Evolutionary conservation across 805 yeast species (phyloP), one percentile per base, ranked within the genome.

Genomic region (Gaillardinia entomophila): DNA sequence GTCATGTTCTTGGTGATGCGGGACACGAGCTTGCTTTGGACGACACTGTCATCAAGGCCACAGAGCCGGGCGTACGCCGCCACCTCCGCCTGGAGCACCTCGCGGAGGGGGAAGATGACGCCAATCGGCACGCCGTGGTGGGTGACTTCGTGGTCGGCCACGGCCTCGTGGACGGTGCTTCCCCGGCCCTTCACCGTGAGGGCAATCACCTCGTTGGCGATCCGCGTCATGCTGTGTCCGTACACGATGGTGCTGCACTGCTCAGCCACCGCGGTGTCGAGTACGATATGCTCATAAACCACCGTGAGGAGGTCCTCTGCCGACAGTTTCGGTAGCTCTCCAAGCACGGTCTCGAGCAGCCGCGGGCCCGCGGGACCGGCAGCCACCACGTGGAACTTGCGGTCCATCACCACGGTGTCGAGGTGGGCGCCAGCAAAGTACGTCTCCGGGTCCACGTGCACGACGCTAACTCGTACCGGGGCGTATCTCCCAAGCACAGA

Each of bases 131-230:
- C 33, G 3, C 44, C 66, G 15, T 50, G 46, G 33, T 47, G 56
- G 1, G 49, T 46, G 1, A 51, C 53, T 0, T 50, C 24, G 33
- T 56, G 71, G 41, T 75, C 77, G 6, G 79, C 61, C 16, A 82
- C 50, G 8, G 66, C 54, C 4, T 60, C 50, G 16, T 84, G 71
- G 5, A 89, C 71, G 22, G 68, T 69, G 2, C 82, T 67, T 0
- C 96, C 97, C 40, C 96, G 71, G 10, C 97, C 97, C 46, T 80
- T 84, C 4, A 87, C 88, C 0, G 95, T 81, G 34, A 84, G 57
- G 0, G 94, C 69, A 22, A 90, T 64, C n/a, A 84, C 77, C 39
- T 79, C 78, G 46, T 82, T 86, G 1, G 97, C 95, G 16, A 89
- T 52, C 26, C 79, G 69, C 1, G 95, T 83, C 94, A 86, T 84